Conservation (phyloP, 2,329 filamentous ascomycete species). For the Diaporthe sp. region DNA sequence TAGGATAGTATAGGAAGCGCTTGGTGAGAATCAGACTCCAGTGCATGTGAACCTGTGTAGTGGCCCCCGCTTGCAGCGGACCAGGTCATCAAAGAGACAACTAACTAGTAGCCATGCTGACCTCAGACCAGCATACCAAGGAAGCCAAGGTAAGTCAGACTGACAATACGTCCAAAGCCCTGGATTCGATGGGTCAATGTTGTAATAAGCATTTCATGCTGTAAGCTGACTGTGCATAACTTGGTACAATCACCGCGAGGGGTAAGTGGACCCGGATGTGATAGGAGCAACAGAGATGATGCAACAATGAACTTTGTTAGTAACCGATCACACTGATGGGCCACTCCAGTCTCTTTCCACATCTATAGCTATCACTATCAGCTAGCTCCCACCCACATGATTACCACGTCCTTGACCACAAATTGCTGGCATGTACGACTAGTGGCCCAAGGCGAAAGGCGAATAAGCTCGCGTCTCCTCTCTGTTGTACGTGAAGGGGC, state of each 20-base stretch:
- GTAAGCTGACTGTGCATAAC: background rate
- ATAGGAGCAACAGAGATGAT: background rate
- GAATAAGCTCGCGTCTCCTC: background rate
- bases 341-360: background rate
- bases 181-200: background rate
- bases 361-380: background rate
- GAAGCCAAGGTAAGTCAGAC: background rate
- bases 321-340: background rate
- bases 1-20: too few species aligned
- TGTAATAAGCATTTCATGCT: background rate
- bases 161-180: too few species aligned
- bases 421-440: background rate
- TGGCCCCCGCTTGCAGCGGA: background rate
- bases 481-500: background rate
- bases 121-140: background rate
- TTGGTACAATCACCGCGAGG: background rate
- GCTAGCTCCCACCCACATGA: too few species aligned
- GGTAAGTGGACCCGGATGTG: slow-evolving; percentile 3
- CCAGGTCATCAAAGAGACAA: background rate
- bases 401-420: background rate
- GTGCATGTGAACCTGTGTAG: background rate
- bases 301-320: background rate
- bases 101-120: background rate
- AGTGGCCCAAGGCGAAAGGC: background rate
- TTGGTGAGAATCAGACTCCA: background rate